Evolutionary conservation across 1,284 basidiomycete genomes (phyloP), one percentile per base, ranked within the genome.

Genomic region (Schizophyllum amplum): DNA sequence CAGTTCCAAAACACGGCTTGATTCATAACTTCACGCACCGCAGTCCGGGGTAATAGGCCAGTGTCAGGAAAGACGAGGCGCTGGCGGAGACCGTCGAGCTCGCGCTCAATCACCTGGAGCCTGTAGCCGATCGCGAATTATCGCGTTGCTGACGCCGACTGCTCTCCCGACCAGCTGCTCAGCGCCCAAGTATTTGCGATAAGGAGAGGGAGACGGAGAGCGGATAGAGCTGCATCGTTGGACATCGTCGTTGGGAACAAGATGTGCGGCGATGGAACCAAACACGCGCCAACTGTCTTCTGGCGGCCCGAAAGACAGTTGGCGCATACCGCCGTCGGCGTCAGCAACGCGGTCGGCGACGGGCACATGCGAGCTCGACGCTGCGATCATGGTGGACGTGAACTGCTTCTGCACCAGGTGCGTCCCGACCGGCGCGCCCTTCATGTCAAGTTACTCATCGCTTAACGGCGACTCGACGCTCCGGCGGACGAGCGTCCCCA

Each of bases 41-140:
- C 72, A 73, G 1, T 65, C 26, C 4, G 69, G n/a, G 63, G 57
- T 68, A 67, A 24, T 62, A 62, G 53, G 68, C 68, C 62, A 73
- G 57, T 54, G 63, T 64, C 1, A 71, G 71, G 52, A 71, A 69
- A 26, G 64, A 59, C 0, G 68, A 64, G 7, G 64, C 61, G 27
- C 62, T 68, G 2, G 66, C 63, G 13, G 62, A 59, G 2, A 54
- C 42, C 17, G 60, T 58, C 9, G 50, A 49, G 54, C 58, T 62
- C 13, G 54, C 57, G 24, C 56, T 57, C 4, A 53, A 27, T 17
- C 51, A 55, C 21, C 46, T 20, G 9, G 57, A 55, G 15, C 5
- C 47, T 20, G 54, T 22, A 15, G 13, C 33, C 17, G 33, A 42
- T 9, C 33, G 33, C 17, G 13, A 17, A 17, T 17, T 9, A 13